A percentile compares a stretch with the other conserved stretches of the same genome.
Evolutionary conservation across 495 filamentous ascomycete genomes (phyloP).

Genomic region (Neurospora sp.): DNA sequence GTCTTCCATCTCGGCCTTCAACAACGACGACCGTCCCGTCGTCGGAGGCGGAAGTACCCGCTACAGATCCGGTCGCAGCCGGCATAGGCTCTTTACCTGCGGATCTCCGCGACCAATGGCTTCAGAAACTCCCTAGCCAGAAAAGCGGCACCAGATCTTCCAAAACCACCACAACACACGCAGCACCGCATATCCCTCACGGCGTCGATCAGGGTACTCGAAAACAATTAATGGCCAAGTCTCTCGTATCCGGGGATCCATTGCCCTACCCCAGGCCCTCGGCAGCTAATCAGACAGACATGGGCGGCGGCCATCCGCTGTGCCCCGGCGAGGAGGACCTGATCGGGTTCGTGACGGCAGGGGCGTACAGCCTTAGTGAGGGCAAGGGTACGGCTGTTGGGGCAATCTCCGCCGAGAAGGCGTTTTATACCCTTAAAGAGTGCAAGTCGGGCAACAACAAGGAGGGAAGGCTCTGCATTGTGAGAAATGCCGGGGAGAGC

Average conservation of each 20-base stretch:
- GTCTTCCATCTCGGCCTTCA: constrained; percentile 23
- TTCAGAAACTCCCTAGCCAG: constrained; percentile 16
- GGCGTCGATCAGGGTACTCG: constrained; percentile 30
- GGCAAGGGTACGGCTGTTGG: constrained; percentile 72
- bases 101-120: constrained; percentile 37
- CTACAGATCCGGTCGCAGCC: constrained; percentile 20
- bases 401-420: constrained; percentile 52
- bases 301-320: constrained; percentile 43
- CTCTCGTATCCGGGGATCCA: constrained; percentile 30
- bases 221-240: constrained; percentile 42
- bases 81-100: constrained; percentile 16
- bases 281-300: constrained; percentile 21
- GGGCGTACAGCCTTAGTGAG: constrained; percentile 70
- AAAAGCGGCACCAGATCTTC: not conserved
- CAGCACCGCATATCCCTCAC: constrained; percentile 11
- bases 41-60: constrained; percentile 32
- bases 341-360: constrained; percentile 86
- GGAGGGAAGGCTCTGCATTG: constrained; percentile 55
- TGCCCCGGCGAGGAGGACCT: constrained; percentile 68
- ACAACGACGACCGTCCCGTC: constrained; percentile 1
- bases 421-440: constrained; percentile 22
- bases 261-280: constrained; percentile 15
- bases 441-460: constrained; percentile 3
- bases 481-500: constrained; percentile 66
- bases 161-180: not conserved